Percentiles rank a stretch among this genome's conserved stretches.
phyloP scores from a whole-genome alignment of 495 filamentous ascomycete species.

The Daldinia bambusicola region DNA sequence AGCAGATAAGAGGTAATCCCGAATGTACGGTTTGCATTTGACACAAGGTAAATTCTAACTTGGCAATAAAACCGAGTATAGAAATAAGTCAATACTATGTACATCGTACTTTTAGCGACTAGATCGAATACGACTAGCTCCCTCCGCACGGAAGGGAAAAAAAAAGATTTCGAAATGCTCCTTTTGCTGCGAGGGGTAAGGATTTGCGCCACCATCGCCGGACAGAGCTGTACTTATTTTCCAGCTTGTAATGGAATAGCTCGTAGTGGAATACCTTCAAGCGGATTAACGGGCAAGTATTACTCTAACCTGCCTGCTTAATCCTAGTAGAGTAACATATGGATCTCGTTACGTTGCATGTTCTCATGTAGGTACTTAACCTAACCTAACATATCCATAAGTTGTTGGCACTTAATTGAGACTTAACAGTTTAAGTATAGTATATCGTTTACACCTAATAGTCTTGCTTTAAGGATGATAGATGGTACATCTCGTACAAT shows the following conservation, averaged over 20 bases:
- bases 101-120: too few relatives aligned
- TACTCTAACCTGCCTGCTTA: conserved; percentile 33
- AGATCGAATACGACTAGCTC: conserved; percentile 19
- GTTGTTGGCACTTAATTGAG: too few relatives aligned
- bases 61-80: background rate
- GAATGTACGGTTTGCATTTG: background rate
- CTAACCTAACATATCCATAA: background rate
- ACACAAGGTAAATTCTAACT: background rate
- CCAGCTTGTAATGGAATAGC: background rate
- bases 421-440: background rate
- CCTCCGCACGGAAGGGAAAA: conserved; percentile 28
- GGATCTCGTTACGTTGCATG: conserved; percentile 22
- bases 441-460: background rate
- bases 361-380: background rate
- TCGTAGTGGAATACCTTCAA: conserved; percentile 1
- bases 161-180: conserved; percentile 6
- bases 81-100: background rate
- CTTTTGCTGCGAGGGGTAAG: conserved; percentile 26
- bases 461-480: background rate
- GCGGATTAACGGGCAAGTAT: conserved; percentile 29
- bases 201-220: conserved; percentile 19
- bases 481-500: conserved; percentile 24
- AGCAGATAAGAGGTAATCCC: background rate
- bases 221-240: background rate
- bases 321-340: conserved; percentile 34